Conservation (phyloP, 2,329 filamentous ascomycete species). For the Trichoderma afroharzianum region DNA sequence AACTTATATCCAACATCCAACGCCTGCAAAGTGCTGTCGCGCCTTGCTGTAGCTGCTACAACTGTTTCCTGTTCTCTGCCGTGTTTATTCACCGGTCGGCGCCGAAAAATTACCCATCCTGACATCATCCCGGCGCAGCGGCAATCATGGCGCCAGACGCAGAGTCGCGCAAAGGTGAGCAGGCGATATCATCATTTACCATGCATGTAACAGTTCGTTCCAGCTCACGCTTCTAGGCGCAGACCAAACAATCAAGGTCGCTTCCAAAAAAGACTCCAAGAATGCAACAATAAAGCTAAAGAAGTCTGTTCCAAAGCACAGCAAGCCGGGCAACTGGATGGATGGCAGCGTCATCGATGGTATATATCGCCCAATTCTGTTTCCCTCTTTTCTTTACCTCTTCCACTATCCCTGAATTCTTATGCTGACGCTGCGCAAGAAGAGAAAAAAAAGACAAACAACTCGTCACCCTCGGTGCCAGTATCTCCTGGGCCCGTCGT, state of each 20-base stretch:
- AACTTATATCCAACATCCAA: background rate
- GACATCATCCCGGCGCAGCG: background rate
- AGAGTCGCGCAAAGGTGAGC: slow-evolving; percentile 31
- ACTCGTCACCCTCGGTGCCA: slow-evolving; percentile 38
- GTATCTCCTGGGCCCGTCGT: slow-evolving; percentile 54
- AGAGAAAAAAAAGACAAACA: slow-evolving; percentile 56
- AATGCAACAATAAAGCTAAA: slow-evolving; percentile 59
- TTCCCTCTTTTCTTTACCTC: background rate
- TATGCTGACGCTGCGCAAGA: slow-evolving; percentile 32
- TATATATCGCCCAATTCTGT: slow-evolving; percentile 39
- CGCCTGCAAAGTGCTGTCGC: background rate
- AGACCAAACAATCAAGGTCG: slow-evolving; percentile 60
- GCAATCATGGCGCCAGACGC: slow-evolving; percentile 22
- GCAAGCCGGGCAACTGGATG: slow-evolving; percentile 67
- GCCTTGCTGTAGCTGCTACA: background rate
- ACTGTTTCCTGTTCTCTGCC: background rate
- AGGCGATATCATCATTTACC: background rate
- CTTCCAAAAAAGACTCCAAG: slow-evolving; percentile 52
- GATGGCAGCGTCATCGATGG: slow-evolving; percentile 63
- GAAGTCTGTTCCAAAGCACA: slow-evolving; percentile 58
- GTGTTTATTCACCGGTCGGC: background rate
- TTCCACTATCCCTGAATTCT: background rate
- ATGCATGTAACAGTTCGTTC: background rate
- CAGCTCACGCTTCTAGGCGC: slow-evolving; percentile 38
- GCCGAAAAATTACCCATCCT: no score